Evolutionary conservation across 2,329 filamentous ascomycete genomes (phyloP).

Genomic region (Claviceps sp.): DNA sequence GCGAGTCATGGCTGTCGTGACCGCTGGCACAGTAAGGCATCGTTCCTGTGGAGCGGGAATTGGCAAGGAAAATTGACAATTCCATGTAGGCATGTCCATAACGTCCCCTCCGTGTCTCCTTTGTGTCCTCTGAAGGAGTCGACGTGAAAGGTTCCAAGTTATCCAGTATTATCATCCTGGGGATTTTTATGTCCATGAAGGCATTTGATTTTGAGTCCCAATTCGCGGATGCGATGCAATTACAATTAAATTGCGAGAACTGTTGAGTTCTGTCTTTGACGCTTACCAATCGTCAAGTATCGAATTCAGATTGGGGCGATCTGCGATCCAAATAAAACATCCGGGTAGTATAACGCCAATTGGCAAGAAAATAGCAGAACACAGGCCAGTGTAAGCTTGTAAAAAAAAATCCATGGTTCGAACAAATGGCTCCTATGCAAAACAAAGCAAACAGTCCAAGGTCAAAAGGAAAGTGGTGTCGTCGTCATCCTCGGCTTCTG

Average conservation of each 20-base stretch:
- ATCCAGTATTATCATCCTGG: not conserved
- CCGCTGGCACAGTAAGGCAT: not conserved
- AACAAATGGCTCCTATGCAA: not conserved
- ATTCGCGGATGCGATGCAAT: slow-evolving; percentile 13
- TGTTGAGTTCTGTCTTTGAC: slow-evolving; percentile 2
- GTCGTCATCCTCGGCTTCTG: not conserved
- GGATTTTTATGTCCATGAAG: not conserved
- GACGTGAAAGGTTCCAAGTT: not conserved
- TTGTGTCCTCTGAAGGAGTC: not conserved
- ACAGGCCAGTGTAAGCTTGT: not conserved
- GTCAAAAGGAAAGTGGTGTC: not conserved
- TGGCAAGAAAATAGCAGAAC: not conserved
- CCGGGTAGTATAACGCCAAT: not conserved
- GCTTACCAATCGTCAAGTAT: slow-evolving; percentile 6
- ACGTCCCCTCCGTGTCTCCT: too few relatives aligned
- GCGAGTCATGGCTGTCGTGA: not conserved
- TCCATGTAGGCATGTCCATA: not conserved
- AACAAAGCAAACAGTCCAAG: not conserved
- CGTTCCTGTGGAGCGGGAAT: not conserved
- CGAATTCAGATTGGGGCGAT: not conserved
- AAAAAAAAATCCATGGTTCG: not conserved
- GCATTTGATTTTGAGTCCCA: not conserved
- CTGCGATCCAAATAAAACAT: not conserved
- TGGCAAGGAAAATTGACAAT: not conserved
- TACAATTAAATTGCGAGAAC: slow-evolving; percentile 12